Percentiles rank a stretch among this genome's conserved stretches.
Conservation (phyloP, 768 basidiomycete genomes). For the Dentipellis sp. region DNA sequence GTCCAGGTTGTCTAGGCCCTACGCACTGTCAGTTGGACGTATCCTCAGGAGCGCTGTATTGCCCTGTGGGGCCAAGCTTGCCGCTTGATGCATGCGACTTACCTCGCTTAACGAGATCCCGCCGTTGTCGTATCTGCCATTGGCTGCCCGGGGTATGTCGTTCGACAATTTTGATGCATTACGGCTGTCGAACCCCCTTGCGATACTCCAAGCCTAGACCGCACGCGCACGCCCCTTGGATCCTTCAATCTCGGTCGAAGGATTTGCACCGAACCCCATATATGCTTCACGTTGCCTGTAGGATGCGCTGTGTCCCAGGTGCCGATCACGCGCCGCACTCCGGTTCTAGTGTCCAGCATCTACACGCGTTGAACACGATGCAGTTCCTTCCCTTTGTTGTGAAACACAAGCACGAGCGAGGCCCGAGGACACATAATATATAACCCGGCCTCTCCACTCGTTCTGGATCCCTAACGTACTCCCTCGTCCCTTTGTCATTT, state of each 20-base stretch:
- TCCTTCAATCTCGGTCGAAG: neutral
- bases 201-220: neutral
- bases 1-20: too few relatives aligned
- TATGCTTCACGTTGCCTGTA: constrained; percentile 1
- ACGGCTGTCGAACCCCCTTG: neutral
- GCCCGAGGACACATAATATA: neutral
- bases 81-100: neutral
- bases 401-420: neutral
- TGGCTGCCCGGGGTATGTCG: neutral
- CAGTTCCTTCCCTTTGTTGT: neutral
- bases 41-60: neutral
- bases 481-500: neutral
- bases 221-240: neutral
- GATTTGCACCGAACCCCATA: neutral
- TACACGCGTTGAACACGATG: neutral
- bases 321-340: constrained; percentile 1
- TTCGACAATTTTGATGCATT: neutral
- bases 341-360: neutral
- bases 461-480: neutral
- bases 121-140: neutral
- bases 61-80: neutral
- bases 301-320: neutral
- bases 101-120: neutral
- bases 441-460: neutral
- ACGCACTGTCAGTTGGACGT: too few relatives aligned